Base-by-base conservation (phyloP, 2,329 filamentous ascomycete species). In the Fusarium protoensiforme region DNA sequence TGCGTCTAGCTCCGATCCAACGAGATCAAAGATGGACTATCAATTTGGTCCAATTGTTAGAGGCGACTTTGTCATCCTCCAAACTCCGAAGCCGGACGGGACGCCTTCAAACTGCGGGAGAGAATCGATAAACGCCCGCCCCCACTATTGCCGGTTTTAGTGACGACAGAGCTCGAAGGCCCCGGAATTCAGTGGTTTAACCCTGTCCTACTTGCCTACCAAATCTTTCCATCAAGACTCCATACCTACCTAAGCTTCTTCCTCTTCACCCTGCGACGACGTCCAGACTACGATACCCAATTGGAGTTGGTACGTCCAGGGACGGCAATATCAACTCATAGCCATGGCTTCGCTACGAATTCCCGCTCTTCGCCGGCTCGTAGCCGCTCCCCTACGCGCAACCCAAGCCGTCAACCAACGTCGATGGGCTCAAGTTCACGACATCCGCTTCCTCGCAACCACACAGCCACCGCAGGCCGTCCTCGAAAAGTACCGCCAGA, bases 391-490 rank as follows among this genome's bases (percentile, higher is more conserved):
- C 14, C 61, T 80, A 51, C 81, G 80, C 61, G 71, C 78, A 13
- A 75, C 80, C 31, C 80, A 80, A 70, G 78, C 78, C 62, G 74
- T 80, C 64, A 81, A 85, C 75, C 96, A 98, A 83, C 90, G 92
- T 64, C 91, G 95, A 81, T 97, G 94, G 93, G 96, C 96, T 2
- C 94, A 94, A 78, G 95, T 98, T 33, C 94, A 97, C 82, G 94
- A 98, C 83, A 92, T 97, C 56, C 94, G 95, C 73, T 97, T 96
- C 86, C 89, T 98, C 53, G 93, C 93, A 69, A 96, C 94, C 18
- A 93, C 95, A 70, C 90, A 90, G 66, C 86, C 90, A 65, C 87
- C 92, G 54, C 88, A 90, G 66, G 87, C 88, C 76, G 86, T 98
- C 41, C 81, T 94, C 73, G 94, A 97, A 73, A 97, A 94, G 83